Base-by-base conservation (phyloP, 2,329 filamentous ascomycete genomes). In the Alternaria hordeiaustralica region DNA sequence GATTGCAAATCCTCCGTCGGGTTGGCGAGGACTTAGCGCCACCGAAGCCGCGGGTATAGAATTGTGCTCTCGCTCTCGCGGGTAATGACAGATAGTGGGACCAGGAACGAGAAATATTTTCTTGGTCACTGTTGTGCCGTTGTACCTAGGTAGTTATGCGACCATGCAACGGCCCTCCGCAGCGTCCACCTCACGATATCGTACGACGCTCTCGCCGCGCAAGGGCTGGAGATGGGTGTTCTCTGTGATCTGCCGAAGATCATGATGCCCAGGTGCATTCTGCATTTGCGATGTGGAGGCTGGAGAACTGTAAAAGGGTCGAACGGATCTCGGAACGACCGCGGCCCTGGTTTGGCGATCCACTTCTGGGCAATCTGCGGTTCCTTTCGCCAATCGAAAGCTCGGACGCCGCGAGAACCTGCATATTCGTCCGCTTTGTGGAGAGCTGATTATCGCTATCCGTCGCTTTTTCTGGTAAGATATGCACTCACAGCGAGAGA, bases 301-400 rank as follows among this genome's bases (percentile, higher is more conserved):
- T 51, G 54, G 21, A 28, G 59, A 58, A 33, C 25, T 58, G 59
- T 63, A 41, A 47, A 58, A 63, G 41, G 55, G 55, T 44, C 33
- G 20, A 41, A 25, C 53, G 36, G 41, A 23, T 53, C 26, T n/a
- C 20, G 30, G 60, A 51, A 36, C 44, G 55, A 54, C 15, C 46
- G 50, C 53, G 33, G 59, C 44, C 54, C 63, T 64, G 58, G 58
- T 64, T 41, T 45, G 66, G 57, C 60, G 64, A 67, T 68, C 65
- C 53, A 59, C 49, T 55, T 55, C 57, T 63, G 50, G 36, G 36
- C 36, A 41, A 63, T 66, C 67, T 51, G 50, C 47, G 47, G 30
- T 63, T 56, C 53, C 61, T 61, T 55, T 72, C 71, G 67, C 67
- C 64, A 72, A 72, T 72, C 71, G 68, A 66, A 54, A 67, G 70